phyloP scores from a whole-genome alignment of 352 stramenopile genomes.

The Phytophthora chlamydospora region DNA sequence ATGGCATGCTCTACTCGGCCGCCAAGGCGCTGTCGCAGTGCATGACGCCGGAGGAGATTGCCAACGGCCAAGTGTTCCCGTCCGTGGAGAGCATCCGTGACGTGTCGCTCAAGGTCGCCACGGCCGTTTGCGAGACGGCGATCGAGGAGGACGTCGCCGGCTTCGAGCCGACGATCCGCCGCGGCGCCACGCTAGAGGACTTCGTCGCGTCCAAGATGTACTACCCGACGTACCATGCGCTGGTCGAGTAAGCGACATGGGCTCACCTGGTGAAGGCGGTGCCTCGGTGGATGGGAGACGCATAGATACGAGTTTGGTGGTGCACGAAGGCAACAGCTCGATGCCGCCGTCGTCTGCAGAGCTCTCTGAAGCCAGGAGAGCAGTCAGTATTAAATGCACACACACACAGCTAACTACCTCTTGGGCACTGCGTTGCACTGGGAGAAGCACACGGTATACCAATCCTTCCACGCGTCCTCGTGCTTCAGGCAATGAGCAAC shows the following conservation, averaged over 20 bases:
- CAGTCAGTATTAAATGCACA: constrained; percentile 28
- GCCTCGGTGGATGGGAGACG: constrained; percentile 12
- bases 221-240: constrained; percentile 92
- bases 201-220: constrained; percentile 96
- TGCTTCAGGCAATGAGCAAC: constrained; percentile 22
- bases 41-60: constrained; percentile 93
- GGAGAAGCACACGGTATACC: constrained; percentile 23
- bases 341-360: constrained; percentile 1
- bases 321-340: constrained; percentile 18
- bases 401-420: constrained; percentile 15
- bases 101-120: constrained; percentile 93
- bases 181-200: constrained; percentile 78
- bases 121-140: constrained; percentile 91
- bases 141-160: constrained; percentile 89
- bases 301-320: constrained; percentile 26
- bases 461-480: constrained; percentile 17
- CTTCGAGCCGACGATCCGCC: constrained; percentile 74
- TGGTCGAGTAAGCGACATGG: constrained; percentile 78
- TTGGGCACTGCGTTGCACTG: constrained; percentile 21
- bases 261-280: not conserved
- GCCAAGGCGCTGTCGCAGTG: constrained; percentile 94
- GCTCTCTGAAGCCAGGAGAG: constrained; percentile 27
- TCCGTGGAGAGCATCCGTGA: constrained; percentile 92
- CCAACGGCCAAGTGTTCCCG: constrained; percentile 94
- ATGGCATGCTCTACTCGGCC: constrained; percentile 96